Conservation (phyloP, 2,329 filamentous ascomycete genomes). For the Fonsecaea nubica region DNA sequence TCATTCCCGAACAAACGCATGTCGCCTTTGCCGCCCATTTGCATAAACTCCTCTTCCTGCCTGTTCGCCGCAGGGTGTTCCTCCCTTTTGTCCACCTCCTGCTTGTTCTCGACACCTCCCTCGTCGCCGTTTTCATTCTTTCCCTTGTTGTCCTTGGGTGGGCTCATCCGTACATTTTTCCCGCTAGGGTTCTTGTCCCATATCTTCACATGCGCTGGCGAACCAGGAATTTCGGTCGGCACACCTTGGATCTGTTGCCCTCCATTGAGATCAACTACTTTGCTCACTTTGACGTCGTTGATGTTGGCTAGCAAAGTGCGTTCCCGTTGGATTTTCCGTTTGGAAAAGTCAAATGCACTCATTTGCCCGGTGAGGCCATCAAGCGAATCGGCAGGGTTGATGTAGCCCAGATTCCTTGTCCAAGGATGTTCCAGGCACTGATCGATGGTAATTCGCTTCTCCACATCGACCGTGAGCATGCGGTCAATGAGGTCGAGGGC, state of each 20-base stretch:
- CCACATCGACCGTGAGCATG: conserved; percentile 89
- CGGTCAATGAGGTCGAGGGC: conserved; percentile 91
- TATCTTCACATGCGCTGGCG: conserved; percentile 68
- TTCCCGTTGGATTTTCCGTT: conserved; percentile 79
- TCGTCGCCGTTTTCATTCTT: conserved; percentile 17
- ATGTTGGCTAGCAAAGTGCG: conserved; percentile 83
- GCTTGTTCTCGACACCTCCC: conserved; percentile 19
- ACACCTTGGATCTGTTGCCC: conserved; percentile 22
- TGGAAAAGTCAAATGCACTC: conserved; percentile 79
- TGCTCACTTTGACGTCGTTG: conserved; percentile 72
- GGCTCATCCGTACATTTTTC: conserved; percentile 47
- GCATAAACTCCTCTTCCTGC: conserved; percentile 77
- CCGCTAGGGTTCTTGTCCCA: conserved; percentile 72
- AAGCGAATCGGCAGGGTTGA: conserved; percentile 80
- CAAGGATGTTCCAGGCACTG: conserved; percentile 91
- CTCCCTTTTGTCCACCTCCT: conserved; percentile 55
- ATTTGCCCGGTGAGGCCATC: conserved; percentile 91
- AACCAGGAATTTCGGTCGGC: conserved; percentile 10
- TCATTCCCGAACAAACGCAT: conserved; percentile 76
- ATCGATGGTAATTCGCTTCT: conserved; percentile 84
- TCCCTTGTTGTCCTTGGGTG: conserved; percentile 15
- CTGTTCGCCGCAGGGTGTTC: conserved; percentile 70
- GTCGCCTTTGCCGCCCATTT: conserved; percentile 85
- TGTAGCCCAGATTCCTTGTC: conserved; percentile 62
- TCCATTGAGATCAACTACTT: conserved; percentile 57